Conservation (phyloP, 2,329 filamentous ascomycete species). For the Alternaria alternata region DNA sequence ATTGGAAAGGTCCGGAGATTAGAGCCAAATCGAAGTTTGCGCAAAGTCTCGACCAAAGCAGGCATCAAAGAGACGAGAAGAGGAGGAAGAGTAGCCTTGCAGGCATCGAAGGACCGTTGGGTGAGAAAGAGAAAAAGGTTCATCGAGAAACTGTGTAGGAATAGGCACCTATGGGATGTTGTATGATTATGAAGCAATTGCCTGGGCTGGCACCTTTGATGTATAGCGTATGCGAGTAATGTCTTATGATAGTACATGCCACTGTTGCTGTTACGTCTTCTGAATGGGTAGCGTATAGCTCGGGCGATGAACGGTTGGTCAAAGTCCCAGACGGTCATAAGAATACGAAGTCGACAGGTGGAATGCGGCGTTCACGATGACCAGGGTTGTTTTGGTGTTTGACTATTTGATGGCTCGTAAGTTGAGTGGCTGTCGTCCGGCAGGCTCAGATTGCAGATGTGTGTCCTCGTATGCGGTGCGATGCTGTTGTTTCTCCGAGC, state of each 20-base stretch:
- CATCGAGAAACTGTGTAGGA: slow-evolving; percentile 13
- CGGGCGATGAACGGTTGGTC: not conserved
- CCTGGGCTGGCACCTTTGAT: not conserved
- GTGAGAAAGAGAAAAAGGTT: slow-evolving; percentile 12
- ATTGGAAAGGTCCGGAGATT: slow-evolving; percentile 63
- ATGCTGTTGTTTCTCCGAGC: not conserved
- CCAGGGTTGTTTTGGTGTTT: not conserved
- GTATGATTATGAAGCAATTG: not conserved
- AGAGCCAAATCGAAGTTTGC: slow-evolving; percentile 63
- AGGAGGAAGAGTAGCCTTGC: slow-evolving; percentile 36
- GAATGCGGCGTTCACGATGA: not conserved
- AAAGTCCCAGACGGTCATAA: not conserved
- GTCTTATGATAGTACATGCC: not conserved
- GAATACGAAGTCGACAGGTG: not conserved
- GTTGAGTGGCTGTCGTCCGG: not conserved
- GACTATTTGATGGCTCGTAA: not conserved
- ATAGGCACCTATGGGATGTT: no score
- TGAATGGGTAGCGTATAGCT: no score
- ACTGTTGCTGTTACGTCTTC: no score
- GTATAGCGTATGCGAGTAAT: not conserved
- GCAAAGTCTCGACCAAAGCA: slow-evolving; percentile 50
- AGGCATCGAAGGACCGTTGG: slow-evolving; percentile 11
- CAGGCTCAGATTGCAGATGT: not conserved
- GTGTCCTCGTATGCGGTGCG: slow-evolving; percentile 6
- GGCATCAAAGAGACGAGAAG: slow-evolving; percentile 39